These are phyloP conservation scores for Aspergillus latus DNA, from an alignment of 2,329 filamentous ascomycete species.

Conservation along the genomic window DNA sequence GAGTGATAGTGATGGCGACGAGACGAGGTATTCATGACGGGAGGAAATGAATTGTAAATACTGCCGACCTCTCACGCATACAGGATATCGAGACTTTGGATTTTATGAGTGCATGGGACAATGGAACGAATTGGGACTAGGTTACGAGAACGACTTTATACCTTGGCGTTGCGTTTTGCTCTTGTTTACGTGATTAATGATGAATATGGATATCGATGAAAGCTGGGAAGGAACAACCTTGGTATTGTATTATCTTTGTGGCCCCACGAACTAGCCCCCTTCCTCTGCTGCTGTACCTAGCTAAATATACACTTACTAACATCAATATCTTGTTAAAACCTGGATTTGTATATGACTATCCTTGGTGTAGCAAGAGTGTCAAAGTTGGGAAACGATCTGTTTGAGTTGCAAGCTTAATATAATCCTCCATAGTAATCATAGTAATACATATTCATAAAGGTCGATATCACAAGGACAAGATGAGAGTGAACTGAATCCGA, in stretches of 20 bases:
- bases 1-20: conserved; percentile 53
- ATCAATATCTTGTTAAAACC: no score
- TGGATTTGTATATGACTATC: no score
- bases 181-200: conserved; percentile 1
- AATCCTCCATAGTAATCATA: no score
- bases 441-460: no score
- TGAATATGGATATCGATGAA: conserved; percentile 4
- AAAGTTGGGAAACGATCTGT: no score
- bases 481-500: no score
- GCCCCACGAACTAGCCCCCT: neutral
- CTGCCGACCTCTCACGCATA: no score
- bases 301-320: neutral
- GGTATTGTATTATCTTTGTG: conserved; percentile 1
- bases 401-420: no score
- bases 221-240: neutral
- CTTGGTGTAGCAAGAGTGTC: no score
- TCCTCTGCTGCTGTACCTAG: neutral
- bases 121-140: neutral
- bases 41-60: neutral
- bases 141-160: neutral
- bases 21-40: conserved; percentile 32
- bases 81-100: neutral
- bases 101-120: neutral
- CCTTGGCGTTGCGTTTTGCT: neutral
- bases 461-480: no score